Conservation (phyloP, 768 basidiomycete species). For the Podaxis mareebaensis region DNA sequence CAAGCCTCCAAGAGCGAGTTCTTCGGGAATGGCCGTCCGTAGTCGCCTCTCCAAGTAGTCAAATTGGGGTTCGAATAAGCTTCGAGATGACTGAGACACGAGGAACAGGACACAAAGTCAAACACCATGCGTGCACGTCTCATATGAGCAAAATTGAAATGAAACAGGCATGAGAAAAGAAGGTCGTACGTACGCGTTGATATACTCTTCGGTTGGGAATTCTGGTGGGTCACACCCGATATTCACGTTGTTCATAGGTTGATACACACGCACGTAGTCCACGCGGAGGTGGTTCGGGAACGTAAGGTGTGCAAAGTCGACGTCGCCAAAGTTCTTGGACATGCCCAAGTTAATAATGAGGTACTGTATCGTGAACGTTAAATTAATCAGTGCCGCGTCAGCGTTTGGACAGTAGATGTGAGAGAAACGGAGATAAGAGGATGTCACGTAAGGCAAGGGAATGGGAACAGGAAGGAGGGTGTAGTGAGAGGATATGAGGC, state of each 20-base stretch:
- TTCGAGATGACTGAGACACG: constrained; percentile 42
- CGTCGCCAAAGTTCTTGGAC: constrained; percentile 70
- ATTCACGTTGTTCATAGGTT: constrained; percentile 51
- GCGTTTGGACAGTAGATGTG: too few species aligned
- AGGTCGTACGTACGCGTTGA: constrained; percentile 43
- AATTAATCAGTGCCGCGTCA: background rate
- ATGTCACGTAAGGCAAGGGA: too few species aligned
- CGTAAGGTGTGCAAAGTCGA: constrained; percentile 63
- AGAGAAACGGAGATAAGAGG: too few species aligned
- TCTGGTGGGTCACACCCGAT: constrained; percentile 67
- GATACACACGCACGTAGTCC: constrained; percentile 66
- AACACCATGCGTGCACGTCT: background rate
- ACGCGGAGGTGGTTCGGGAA: constrained; percentile 56
- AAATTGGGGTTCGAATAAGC: constrained; percentile 70
- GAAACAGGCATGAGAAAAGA: background rate
- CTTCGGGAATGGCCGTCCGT: constrained; percentile 54
- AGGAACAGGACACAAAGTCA: background rate
- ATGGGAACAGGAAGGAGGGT: background rate
- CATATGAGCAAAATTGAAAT: background rate
- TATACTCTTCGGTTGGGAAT: constrained; percentile 68
- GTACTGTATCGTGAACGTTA: constrained; percentile 53
- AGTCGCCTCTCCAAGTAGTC: constrained; percentile 45
- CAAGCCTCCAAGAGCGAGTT: constrained; percentile 37
- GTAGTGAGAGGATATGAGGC: background rate
- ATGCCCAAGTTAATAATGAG: constrained; percentile 81